phyloP scores from a whole-genome alignment of 352 stramenopile genomes.

The Phytopythium chamaehyphon region DNA sequence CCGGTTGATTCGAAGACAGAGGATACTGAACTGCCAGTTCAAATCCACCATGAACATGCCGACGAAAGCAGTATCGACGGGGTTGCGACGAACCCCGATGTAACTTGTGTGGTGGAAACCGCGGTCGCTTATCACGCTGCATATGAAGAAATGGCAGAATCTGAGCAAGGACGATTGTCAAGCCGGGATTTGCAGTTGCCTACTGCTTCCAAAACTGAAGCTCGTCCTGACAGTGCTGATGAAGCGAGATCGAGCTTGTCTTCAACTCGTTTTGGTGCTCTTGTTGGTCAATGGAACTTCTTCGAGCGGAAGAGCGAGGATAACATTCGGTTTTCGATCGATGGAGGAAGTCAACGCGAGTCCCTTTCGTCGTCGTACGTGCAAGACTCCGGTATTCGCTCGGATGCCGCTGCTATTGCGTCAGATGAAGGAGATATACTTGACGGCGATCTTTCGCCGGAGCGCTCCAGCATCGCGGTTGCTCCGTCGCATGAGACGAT shows the following conservation, averaged over 20 bases:
- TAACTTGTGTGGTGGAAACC: not conserved
- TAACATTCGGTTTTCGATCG: not conserved
- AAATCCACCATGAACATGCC: not conserved
- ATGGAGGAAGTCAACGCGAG: conserved; percentile 1
- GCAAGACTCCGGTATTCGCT: not conserved
- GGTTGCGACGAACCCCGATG: not conserved
- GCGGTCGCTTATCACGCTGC: conserved; percentile 1
- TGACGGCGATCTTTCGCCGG: not conserved
- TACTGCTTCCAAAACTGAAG: not conserved
- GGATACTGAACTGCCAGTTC: too few relatives aligned
- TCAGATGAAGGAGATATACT: not conserved
- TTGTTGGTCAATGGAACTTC: conserved; percentile 4
- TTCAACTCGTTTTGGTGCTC: conserved; percentile 1
- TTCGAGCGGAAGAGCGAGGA: conserved; percentile 4
- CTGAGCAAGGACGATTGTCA: not conserved
- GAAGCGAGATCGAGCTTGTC: not conserved
- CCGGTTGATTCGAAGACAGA: not conserved
- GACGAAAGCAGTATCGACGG: not conserved
- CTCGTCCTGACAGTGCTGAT: not conserved
- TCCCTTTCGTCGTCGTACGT: conserved; percentile 2
- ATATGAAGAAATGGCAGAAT: not conserved
- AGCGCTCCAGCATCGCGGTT: not conserved
- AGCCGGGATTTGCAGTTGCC: conserved; percentile 1
- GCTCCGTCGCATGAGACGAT: conserved; percentile 2
- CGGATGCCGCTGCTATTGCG: not conserved